These are phyloP conservation scores for Olyra latifolia DNA, from an alignment of 176 grass and related monocot genomes.

Conservation along the genomic window DNA sequence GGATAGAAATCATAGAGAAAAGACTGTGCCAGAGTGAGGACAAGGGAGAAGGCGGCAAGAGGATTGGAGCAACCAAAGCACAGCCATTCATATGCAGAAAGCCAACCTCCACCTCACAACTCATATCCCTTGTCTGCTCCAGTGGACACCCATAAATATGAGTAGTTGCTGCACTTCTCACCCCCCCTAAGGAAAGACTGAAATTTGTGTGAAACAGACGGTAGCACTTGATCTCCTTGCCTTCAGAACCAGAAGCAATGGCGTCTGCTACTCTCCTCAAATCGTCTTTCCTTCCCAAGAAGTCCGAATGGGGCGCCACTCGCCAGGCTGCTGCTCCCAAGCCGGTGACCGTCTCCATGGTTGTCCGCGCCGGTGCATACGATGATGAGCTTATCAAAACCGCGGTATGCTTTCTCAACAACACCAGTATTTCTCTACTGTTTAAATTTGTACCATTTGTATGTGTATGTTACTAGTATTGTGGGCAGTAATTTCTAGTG, in stretches of 20 bases:
- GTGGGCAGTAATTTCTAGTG: not conserved
- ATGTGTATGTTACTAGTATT: not conserved
- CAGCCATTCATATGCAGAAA: constrained; percentile 67
- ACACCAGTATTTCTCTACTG: not conserved
- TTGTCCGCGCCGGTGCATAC: constrained; percentile 73
- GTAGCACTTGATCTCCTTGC: constrained; percentile 35
- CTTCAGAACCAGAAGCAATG: constrained; percentile 49
- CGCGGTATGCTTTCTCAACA: constrained; percentile 57
- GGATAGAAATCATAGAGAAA: constrained; percentile 18
- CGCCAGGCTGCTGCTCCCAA: constrained; percentile 42
- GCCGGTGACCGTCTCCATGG: constrained; percentile 59
- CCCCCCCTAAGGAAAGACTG: constrained; percentile 47
- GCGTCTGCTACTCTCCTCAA: constrained; percentile 92
- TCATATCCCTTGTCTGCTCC: constrained; percentile 66
- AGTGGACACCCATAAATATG: constrained; percentile 57
- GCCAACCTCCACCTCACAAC: constrained; percentile 74
- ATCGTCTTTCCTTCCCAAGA: constrained; percentile 98
- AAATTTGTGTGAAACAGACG: constrained; percentile 35
- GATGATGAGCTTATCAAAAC: constrained; percentile 89
- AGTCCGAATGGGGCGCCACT: constrained; percentile 61
- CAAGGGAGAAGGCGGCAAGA: constrained; percentile 55
- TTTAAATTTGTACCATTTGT: not conserved
- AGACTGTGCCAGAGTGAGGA: constrained; percentile 40
- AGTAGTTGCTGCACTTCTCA: constrained; percentile 52
- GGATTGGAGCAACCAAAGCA: constrained; percentile 61